A percentile compares a stretch with the other conserved stretches of the same genome.
Conservation (phyloP, 176 grass and related monocot species). For the Musa schizocarpa region DNA sequence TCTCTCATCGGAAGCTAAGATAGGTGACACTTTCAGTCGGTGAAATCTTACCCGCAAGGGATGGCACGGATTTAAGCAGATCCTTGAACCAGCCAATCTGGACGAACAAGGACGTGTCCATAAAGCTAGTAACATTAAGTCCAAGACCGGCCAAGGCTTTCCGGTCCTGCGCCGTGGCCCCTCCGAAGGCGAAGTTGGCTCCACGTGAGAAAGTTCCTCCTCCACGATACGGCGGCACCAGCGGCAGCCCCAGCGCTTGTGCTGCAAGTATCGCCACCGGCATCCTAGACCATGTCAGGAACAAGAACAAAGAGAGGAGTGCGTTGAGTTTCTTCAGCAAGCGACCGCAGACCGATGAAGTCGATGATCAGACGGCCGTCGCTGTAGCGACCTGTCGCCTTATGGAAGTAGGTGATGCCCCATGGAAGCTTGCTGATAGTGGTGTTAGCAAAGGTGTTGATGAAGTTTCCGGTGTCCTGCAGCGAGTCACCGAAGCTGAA, state of each 20-base stretch:
- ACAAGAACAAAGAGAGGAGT: no score
- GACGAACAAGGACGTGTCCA: not conserved
- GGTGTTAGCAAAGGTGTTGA: not conserved
- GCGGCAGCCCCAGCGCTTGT: constrained; percentile 30
- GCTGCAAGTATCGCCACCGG: constrained; percentile 19
- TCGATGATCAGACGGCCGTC: constrained; percentile 57
- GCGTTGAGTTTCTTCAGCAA: not conserved
- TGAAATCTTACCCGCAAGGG: not conserved
- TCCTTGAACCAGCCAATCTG: constrained; percentile 5
- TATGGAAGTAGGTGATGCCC: constrained; percentile 52
- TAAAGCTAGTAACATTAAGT: not conserved
- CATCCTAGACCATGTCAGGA: no score
- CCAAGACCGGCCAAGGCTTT: constrained; percentile 3
- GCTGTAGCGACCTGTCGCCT: constrained; percentile 28
- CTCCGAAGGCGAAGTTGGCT: constrained; percentile 53
- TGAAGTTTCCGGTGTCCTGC: constrained; percentile 58
- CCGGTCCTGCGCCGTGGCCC: constrained; percentile 21
- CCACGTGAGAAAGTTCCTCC: constrained; percentile 32
- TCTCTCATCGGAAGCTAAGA: no score
- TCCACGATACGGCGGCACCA: constrained; percentile 27
- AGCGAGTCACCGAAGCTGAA: constrained; percentile 69
- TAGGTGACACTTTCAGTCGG: no score
- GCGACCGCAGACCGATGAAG: constrained; percentile 34
- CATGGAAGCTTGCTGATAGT: constrained; percentile 27
- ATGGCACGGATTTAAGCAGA: not conserved